phyloP scores from a whole-genome alignment of 1,284 basidiomycete species.

The Lignosus rhinocerotis region DNA sequence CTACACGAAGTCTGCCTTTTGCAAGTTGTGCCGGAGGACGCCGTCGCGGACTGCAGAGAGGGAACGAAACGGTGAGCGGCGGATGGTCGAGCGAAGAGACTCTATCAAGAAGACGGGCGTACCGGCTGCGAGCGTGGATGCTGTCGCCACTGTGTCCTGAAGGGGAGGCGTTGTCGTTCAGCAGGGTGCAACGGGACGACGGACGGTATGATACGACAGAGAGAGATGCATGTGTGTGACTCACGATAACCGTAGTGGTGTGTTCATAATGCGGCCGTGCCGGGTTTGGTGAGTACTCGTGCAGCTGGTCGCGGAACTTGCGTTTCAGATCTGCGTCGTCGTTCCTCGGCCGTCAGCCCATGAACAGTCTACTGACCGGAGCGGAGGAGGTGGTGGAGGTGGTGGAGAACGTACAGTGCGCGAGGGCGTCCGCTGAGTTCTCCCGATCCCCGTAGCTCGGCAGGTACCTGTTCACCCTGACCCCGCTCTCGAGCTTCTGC shows the following conservation, averaged over 20 bases:
- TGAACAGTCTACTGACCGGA: too few species aligned
- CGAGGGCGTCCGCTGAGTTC: constrained; percentile 56
- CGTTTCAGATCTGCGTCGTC: constrained; percentile 55
- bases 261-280: constrained; percentile 55
- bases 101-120: constrained; percentile 13
- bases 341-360: too few species aligned
- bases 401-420: constrained; percentile 53
- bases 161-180: too few species aligned
- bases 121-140: constrained; percentile 40
- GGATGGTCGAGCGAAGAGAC: neutral
- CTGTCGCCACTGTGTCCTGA: constrained; percentile 30
- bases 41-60: constrained; percentile 50
- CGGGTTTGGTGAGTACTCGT: constrained; percentile 45
- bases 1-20: constrained; percentile 34
- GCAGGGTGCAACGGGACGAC: too few species aligned
- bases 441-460: constrained; percentile 62
- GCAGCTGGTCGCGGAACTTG: constrained; percentile 59
- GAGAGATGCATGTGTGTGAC: constrained; percentile 26
- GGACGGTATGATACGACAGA: neutral
- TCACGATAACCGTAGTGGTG: constrained; percentile 60
- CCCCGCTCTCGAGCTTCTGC: constrained; percentile 37
- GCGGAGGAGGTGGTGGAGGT: neutral
- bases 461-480: constrained; percentile 35
- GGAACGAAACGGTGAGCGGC: neutral
- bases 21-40: constrained; percentile 52